These are phyloP conservation scores for Thielaviopsis punctulata DNA, from an alignment of 2,329 filamentous ascomycete species.

Conservation along the genomic window DNA sequence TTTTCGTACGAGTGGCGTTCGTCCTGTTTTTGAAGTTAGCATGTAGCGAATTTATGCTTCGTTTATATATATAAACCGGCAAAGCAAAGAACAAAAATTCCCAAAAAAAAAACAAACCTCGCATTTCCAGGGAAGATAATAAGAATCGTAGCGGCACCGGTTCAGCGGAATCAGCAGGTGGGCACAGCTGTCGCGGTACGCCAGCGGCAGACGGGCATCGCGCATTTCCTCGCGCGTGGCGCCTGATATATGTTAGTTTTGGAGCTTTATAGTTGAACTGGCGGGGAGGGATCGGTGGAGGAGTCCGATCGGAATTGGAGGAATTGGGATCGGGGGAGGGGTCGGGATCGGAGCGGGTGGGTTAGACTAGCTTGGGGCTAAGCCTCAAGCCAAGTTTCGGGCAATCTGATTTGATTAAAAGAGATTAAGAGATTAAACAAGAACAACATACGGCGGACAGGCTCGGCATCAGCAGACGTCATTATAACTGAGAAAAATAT, in stretches of 20 bases:
- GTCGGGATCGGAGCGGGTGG: no score
- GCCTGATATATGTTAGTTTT: slow-evolving; percentile 25
- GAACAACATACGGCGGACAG: slow-evolving; percentile 1
- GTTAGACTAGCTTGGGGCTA: no score
- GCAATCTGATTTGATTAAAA: no score
- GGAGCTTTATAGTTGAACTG: background rate
- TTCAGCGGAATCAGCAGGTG: slow-evolving; percentile 91
- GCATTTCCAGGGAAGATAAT: slow-evolving; percentile 96
- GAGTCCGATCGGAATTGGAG: no score
- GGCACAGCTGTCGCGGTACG: slow-evolving; percentile 91
- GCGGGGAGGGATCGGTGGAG: no score
- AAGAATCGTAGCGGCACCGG: slow-evolving; percentile 79
- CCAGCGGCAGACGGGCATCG: slow-evolving; percentile 68
- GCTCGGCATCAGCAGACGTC: slow-evolving; percentile 3
- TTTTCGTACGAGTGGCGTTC: slow-evolving; percentile 98
- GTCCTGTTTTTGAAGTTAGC: slow-evolving; percentile 36
- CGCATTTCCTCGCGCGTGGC: slow-evolving; percentile 88
- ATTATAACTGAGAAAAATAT: background rate
- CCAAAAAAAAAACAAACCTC: slow-evolving; percentile 44
- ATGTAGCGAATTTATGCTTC: background rate
- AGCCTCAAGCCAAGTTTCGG: no score
- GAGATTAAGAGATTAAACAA: background rate
- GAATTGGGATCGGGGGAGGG: no score
- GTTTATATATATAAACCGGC: background rate
- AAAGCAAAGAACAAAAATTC: background rate